Conservation (phyloP, 2,329 filamentous ascomycete genomes). For the Aspergillus texensis region DNA sequence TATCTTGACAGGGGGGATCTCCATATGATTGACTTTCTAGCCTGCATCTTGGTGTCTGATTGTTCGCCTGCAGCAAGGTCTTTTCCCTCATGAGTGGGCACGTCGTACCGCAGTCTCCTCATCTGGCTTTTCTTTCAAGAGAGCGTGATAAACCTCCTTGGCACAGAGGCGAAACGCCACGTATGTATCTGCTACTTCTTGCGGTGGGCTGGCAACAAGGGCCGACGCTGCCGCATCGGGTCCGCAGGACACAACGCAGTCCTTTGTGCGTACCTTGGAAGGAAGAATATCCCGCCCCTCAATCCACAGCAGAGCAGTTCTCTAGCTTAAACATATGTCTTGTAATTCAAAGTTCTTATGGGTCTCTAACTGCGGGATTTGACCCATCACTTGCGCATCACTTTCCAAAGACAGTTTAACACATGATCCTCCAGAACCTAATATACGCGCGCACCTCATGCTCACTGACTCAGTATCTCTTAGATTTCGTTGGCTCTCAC, state of each 20-base stretch:
- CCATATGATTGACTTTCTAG: not conserved
- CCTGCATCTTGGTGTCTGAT: not conserved
- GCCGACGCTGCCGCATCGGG: not conserved
- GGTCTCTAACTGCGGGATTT: not conserved
- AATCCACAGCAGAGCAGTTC: not conserved
- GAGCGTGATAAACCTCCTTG: not conserved
- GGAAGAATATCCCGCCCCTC: not conserved
- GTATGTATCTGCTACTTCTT: not conserved
- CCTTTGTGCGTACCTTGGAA: not conserved
- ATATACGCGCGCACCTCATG: constrained; percentile 12
- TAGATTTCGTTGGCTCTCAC: constrained; percentile 16
- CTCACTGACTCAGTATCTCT: constrained; percentile 5
- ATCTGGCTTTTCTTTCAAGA: not conserved
- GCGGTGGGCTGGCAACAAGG: not conserved
- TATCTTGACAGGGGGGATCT: not conserved
- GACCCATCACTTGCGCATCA: constrained; percentile 4
- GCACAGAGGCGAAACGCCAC: not conserved
- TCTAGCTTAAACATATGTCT: not conserved
- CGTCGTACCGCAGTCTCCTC: constrained; percentile 4
- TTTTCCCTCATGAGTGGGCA: not conserved
- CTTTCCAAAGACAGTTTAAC: constrained; percentile 2
- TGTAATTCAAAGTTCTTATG: not conserved
- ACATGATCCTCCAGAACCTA: constrained; percentile 9
- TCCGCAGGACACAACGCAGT: not conserved
- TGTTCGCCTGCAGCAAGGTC: not conserved